phyloP scores from a whole-genome alignment of 2,329 filamentous ascomycete genomes.

The Botrytis deweyae region DNA sequence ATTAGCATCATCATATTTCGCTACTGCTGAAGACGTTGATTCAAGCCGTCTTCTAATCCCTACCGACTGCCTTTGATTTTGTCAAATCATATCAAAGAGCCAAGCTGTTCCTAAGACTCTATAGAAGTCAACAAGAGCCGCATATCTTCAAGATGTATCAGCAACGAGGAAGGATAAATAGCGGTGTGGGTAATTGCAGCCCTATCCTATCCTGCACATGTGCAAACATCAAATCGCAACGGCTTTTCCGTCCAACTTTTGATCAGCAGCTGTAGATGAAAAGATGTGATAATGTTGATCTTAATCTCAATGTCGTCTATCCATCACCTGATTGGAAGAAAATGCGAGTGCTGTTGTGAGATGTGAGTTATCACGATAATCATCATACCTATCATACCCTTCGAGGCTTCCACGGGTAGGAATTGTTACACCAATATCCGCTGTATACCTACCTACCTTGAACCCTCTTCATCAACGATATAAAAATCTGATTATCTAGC shows the following conservation, averaged over 20 bases:
- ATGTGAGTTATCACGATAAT: conserved; percentile 28
- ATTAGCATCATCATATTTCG: not conserved
- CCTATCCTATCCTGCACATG: not conserved
- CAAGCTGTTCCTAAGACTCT: not conserved
- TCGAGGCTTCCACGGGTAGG: conserved; percentile 5
- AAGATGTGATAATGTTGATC: not conserved
- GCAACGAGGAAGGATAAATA: conserved; percentile 25
- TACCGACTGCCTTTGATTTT: not conserved
- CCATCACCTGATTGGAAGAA: conserved; percentile 30
- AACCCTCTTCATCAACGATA: not conserved
- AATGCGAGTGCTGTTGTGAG: conserved; percentile 29
- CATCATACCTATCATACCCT: conserved; percentile 13
- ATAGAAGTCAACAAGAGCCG: not conserved
- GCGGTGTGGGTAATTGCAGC: conserved; percentile 31
- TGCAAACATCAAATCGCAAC: conserved; percentile 3
- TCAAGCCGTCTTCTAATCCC: not conserved
- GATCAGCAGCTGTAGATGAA: not conserved
- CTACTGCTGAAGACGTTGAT: not conserved
- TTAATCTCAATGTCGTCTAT: not conserved
- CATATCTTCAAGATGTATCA: not conserved
- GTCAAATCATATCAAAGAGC: not conserved
- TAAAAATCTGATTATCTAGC: conserved; percentile 17
- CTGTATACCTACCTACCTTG: not conserved
- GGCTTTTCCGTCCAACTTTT: conserved; percentile 26
- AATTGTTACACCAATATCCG: conserved; percentile 20